These are phyloP conservation scores for Platanus orientalis DNA, from an alignment of 164 flowering plant species.

Conservation along the genomic window DNA sequence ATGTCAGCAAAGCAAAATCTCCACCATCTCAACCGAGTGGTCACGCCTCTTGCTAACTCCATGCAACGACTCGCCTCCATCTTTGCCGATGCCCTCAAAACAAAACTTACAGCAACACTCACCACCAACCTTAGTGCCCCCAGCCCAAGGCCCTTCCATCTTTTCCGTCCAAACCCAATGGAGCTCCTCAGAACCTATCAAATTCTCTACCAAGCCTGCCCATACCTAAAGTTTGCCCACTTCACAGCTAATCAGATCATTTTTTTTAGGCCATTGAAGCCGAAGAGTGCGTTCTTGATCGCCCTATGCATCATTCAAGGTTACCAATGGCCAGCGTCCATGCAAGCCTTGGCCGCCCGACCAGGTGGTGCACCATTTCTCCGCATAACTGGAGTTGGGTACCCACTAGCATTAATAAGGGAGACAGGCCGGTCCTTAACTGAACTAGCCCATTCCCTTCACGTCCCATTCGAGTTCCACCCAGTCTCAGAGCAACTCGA, in stretches of 20 bases:
- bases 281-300: conserved; percentile 67
- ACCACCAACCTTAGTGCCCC: conserved; percentile 33
- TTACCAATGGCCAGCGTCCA: conserved; percentile 79
- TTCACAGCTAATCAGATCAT: conserved; percentile 81
- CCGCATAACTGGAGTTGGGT: conserved; percentile 57
- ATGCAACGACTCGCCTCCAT: conserved; percentile 69
- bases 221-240: conserved; percentile 71
- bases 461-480: conserved; percentile 64
- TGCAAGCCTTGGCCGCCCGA: conserved; percentile 72
- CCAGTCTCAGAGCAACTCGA: conserved; percentile 57
- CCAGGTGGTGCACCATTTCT: too few species aligned
- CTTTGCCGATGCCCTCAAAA: conserved; percentile 66
- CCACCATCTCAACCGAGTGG: conserved; percentile 58
- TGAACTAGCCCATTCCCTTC: too few species aligned
- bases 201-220: conserved; percentile 73
- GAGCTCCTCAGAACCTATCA: conserved; percentile 62
- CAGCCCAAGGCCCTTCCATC: conserved; percentile 27
- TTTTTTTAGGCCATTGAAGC: conserved; percentile 67
- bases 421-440: conserved; percentile 59
- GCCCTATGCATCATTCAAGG: conserved; percentile 75
- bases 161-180: conserved; percentile 43
- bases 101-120: conserved; percentile 50
- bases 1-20: conserved; percentile 50
- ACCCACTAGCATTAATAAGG: conserved; percentile 31
- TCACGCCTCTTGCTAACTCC: too few species aligned